Conservation (phyloP, 306 rosid species). For the Glycine latifolia region DNA sequence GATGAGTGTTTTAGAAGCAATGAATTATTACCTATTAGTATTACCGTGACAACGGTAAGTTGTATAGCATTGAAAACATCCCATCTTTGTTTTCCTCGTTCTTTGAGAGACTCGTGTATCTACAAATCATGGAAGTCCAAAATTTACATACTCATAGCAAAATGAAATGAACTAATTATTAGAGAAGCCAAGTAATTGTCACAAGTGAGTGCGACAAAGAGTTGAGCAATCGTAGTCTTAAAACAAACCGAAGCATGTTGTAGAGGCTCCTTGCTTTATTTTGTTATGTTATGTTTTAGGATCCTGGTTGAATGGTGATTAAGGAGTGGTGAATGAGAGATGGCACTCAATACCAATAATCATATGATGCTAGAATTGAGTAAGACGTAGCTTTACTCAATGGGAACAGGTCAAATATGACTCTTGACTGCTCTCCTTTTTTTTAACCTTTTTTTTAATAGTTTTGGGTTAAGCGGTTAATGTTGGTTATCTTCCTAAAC, state of each 20-base stretch:
- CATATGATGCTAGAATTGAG: conserved; percentile 44
- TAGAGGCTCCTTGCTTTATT: neutral
- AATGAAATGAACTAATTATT: neutral
- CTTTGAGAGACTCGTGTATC: no score
- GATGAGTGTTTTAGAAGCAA: no score
- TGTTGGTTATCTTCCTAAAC: conserved; percentile 37
- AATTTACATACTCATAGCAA: neutral
- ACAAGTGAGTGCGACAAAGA: no score
- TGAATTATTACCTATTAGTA: no score
- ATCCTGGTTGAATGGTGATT: neutral
- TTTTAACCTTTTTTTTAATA: no score
- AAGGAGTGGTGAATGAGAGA: neutral
- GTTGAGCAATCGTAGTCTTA: no score
- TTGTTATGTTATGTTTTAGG: no score
- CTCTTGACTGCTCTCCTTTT: conserved; percentile 2
- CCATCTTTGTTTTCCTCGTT: no score
- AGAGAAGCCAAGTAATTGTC: no score
- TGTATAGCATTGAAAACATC: no score
- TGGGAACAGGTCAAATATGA: conserved; percentile 19
- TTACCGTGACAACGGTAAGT: no score
- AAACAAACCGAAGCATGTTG: neutral
- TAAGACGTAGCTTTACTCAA: conserved; percentile 48
- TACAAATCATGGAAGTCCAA: neutral
- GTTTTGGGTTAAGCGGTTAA: neutral
- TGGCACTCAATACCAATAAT: conserved; percentile 39